Evolutionary conservation across 768 basidiomycete species (phyloP), one percentile per base, ranked within the genome.

Genomic region (Myochromella boudieri): DNA sequence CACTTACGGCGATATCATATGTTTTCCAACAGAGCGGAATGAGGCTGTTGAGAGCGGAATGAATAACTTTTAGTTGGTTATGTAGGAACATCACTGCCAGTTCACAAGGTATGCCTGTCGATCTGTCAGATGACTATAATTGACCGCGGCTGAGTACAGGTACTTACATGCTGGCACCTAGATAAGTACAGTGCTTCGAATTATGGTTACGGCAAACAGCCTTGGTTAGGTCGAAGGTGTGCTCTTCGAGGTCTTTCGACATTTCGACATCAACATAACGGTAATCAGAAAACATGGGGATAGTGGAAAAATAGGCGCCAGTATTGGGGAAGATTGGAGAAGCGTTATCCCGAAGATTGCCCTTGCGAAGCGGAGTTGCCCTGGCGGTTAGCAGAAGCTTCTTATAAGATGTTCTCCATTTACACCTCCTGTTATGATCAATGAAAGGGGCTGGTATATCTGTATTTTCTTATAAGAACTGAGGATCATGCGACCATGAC

Each of bases 71-170:
- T 7, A 18, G 5, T 26, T 25, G 9, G 17, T 6, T 15, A 39
- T 10, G n/a, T 43, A 15, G 18, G 11, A 17, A 40, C 18, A 21
- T 21, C 37, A 36, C 36, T n/a, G 11, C 26, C 33, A 11, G 45
- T 49, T 15, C 44, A 39, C 29, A 20, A 42, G 44, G 37, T 20
- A 11, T 10, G 37, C 9, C 44, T 54, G 46, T 44, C 46, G 15
- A 54, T 50, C 53, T 48, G 53, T 54, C 49, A 54, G 27, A 17
- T 10, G 4, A 36, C 7, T 41, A 24, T 41, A 41, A 34, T 38
- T 42, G 34, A 39, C 14, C 22, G 20, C 14, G 17, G 38, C 14
- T 36, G 21, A 20, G 5, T 20, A 28, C 7, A n/a, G n/a, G n/a
- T n/a, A n/a, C n/a, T n/a, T n/a, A n/a, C n/a, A n/a, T n/a, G n/a